Percentiles rank a stretch among this genome's conserved stretches.
Conservation (phyloP, 805 yeast species). For the Teunomyces gatunensis region DNA sequence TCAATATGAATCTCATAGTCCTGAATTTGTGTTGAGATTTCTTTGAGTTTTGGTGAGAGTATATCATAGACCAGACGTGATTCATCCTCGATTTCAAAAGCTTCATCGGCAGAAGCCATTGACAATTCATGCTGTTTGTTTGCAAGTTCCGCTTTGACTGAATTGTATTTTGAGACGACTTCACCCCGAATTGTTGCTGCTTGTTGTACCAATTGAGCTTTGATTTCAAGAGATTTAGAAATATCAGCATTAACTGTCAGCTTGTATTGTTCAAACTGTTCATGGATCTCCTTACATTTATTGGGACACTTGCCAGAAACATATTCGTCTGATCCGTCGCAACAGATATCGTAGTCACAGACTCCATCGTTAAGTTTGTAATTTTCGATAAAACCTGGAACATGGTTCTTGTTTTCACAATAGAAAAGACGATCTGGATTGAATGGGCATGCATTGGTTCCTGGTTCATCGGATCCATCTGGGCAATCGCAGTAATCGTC, state of each 20-base stretch:
- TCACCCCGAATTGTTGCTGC: conserved; percentile 17
- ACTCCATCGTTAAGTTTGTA: conserved; percentile 81
- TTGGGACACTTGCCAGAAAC: conserved; percentile 48
- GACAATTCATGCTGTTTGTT: conserved; percentile 8
- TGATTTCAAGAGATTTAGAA: conserved; percentile 25
- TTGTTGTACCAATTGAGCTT: conserved; percentile 20
- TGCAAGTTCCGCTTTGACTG: conserved; percentile 7
- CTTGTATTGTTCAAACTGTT: conserved; percentile 25
- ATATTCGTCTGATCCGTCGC: conserved; percentile 92
- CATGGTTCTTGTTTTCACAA: conserved; percentile 74
- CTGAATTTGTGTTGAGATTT: conserved; percentile 5
- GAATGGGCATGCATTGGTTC: conserved; percentile 75
- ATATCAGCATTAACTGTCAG: conserved; percentile 12
- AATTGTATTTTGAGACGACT: conserved; percentile 10
- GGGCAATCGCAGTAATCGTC: conserved; percentile 96
- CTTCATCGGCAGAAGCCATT: background rate
- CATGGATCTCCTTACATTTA: conserved; percentile 50
- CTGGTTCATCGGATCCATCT: conserved; percentile 97
- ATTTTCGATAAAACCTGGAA: conserved; percentile 60
- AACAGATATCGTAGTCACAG: conserved; percentile 85
- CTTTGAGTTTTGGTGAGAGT: conserved; percentile 15
- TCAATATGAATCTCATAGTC: conserved; percentile 6
- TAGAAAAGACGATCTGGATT: conserved; percentile 47
- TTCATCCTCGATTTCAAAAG: conserved; percentile 5
- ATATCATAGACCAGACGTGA: conserved; percentile 14